Evolutionary conservation across 441 rosid species (phyloP).

Genomic region (Populus hybrid): DNA sequence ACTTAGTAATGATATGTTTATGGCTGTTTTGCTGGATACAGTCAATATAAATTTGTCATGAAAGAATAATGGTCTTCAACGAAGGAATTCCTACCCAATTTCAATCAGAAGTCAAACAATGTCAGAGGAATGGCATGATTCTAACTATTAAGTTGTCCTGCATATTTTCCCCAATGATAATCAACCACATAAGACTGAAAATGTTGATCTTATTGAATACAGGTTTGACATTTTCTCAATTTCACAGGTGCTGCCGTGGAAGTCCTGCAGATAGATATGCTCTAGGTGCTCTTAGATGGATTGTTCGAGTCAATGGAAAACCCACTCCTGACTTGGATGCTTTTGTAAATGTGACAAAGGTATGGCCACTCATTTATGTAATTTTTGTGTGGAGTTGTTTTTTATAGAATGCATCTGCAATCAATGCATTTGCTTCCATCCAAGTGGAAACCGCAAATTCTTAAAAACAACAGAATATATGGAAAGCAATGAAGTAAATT

Average conservation of each 20-base stretch:
- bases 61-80: neutral
- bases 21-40: too few relatives aligned
- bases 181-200: neutral
- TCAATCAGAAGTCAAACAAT: neutral
- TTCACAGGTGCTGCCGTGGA: slow-evolving; percentile 80
- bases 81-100: neutral
- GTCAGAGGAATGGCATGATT: neutral
- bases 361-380: slow-evolving; percentile 13
- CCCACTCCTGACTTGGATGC: slow-evolving; percentile 79
- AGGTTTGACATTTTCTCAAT: slow-evolving; percentile 4
- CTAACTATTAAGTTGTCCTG: neutral
- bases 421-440: too few relatives aligned
- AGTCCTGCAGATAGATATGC: slow-evolving; percentile 95
- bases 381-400: neutral
- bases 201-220: neutral
- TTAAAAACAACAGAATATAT: too few relatives aligned
- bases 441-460: too few relatives aligned
- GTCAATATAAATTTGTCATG: neutral
- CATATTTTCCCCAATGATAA: neutral
- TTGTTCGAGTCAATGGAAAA: slow-evolving; percentile 90
- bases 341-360: slow-evolving; percentile 76
- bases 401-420: too few relatives aligned
- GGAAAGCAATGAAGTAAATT: too few relatives aligned
- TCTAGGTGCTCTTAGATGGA: slow-evolving; percentile 90
- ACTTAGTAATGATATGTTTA: neutral